A percentile compares a stretch with the other conserved stretches of the same genome.
These are phyloP conservation scores for Pouteria glomerata DNA, from an alignment of 148 eudicot species.

Conservation along the genomic window DNA sequence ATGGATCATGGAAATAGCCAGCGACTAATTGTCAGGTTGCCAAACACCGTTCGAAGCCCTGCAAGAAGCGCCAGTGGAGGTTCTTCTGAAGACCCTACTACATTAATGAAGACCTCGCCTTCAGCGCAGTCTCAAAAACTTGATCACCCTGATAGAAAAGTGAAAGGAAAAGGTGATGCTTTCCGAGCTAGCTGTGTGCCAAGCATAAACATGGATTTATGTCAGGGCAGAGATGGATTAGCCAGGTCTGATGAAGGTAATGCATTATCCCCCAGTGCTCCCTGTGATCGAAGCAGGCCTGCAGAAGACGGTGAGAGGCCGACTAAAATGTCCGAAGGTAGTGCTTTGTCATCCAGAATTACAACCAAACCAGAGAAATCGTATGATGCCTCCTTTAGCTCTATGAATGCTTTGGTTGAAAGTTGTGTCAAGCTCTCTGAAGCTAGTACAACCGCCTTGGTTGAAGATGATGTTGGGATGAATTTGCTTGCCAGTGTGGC, in stretches of 20 bases:
- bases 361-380: constrained; percentile 34
- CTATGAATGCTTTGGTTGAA: constrained; percentile 84
- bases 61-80: constrained; percentile 43
- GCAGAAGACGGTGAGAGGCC: constrained; percentile 22
- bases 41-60: constrained; percentile 62
- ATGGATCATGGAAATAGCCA: constrained; percentile 45
- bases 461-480: constrained; percentile 85
- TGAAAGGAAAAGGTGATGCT: constrained; percentile 29
- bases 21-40: constrained; percentile 69
- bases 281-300: constrained; percentile 20
- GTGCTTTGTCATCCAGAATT: constrained; percentile 19
- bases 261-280: constrained; percentile 24
- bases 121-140: constrained; percentile 42
- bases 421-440: constrained; percentile 84
- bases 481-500: constrained; percentile 96
- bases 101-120: constrained; percentile 43
- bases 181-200: constrained; percentile 13
- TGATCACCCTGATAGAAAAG: constrained; percentile 41
- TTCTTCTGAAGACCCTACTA: constrained; percentile 41
- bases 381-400: constrained; percentile 54
- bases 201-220: constrained; percentile 25
- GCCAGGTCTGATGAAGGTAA: constrained; percentile 35
- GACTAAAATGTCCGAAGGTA: constrained; percentile 24
- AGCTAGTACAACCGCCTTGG: constrained; percentile 36
- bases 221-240: constrained; percentile 30